Evolutionary conservation across 2,329 filamentous ascomycete species (phyloP), one percentile per base, ranked within the genome.

Genomic region (Pseudocercospora musae): DNA sequence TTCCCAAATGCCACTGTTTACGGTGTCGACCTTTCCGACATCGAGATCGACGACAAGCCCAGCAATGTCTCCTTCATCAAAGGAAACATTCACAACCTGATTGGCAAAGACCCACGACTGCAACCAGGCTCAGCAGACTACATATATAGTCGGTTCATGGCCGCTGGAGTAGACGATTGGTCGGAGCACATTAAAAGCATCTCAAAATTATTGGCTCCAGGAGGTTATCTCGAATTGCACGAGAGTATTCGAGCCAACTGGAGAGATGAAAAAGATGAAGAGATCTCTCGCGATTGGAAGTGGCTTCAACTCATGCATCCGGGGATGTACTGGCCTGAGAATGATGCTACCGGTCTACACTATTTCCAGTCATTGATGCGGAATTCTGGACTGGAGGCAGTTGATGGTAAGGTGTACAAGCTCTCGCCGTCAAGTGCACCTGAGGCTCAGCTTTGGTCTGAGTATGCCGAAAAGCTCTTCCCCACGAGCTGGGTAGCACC

Each of bases 31-130:
- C 62, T 63, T 29, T 60, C 58, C 8, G 21, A 23, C 33, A 29
- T 63, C 18, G 18, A 57, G 6, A 18, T 60, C 15, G 57, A 59
- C 3, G 52, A 59, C 31, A 46, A 25, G 15, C 58, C 62, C 2
- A 15, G 33, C 13, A 64, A 64, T 40, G 58, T 64, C 10, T 31
- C 23, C 18, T 64, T 64, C 37, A 61, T 64, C 46, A 46, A 54
- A 13, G 62, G 62, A 10, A 64, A 64, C 33, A 44, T 64, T 21
- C 25, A 50, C 27, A 60, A 64, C 31, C 40, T 64, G 27, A 55
- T 64, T 21, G 37, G 23, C 23, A n/a, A 31, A 9, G 62, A 64
- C 23, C 23, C 44, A 9, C 44, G 62, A 18, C 48, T 64, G 15
- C 21, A n/a, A 23, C 27, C 40, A 29, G 62, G 62, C 10, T 52